Evolutionary conservation across 148 eudicot genomes (phyloP), one percentile per base, ranked within the genome.

Genomic region (Fallopia convolvulus): DNA sequence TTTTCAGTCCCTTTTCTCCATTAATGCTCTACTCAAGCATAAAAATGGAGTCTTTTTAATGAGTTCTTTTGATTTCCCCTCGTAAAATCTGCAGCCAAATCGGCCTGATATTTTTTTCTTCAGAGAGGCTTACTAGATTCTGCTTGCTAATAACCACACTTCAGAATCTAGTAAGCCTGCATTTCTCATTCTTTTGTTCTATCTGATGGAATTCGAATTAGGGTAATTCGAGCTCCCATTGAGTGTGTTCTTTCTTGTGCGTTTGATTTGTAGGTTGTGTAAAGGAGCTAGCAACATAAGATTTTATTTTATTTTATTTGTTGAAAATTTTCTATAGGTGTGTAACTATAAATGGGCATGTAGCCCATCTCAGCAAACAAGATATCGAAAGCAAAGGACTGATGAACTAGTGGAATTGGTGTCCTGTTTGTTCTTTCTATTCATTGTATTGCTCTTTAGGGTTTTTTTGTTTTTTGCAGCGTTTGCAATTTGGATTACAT

Each of bases 261-360:
- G 76, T 80, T 17, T 79, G 73, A 52, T 79, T 77, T 72, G 78
- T 83, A 82, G 52, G 60, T 79, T 93, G 94, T 93, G 94, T 90
- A 89, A 83, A 93, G 83, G 85, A 74, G 81, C 78, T 77, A 79
- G 72, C 75, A 81, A 73, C 79, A 82, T 79, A 85, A 76, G 79
- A 61, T 79, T 60, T 75, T 13, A 15, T n/a, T 73, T 58, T 23
- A 3, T 21, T 1, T 58, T 20, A 20, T 8, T 21, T 58, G 10
- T 8, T 8, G 21, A 52, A 3, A 52, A 52, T 6, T 55, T 55
- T 55, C 26, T 63, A 44, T 9, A 44, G 7, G 47, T 77, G 86
- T 89, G 90, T 93, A 87, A 84, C 78, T 86, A 93, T 82, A 88
- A 87, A 84, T 77, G 76, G 97, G 93, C 87, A 85, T 70, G 81